Base-by-base conservation (phyloP, 2,329 filamentous ascomycete genomes). In the Apiospora aurea region DNA sequence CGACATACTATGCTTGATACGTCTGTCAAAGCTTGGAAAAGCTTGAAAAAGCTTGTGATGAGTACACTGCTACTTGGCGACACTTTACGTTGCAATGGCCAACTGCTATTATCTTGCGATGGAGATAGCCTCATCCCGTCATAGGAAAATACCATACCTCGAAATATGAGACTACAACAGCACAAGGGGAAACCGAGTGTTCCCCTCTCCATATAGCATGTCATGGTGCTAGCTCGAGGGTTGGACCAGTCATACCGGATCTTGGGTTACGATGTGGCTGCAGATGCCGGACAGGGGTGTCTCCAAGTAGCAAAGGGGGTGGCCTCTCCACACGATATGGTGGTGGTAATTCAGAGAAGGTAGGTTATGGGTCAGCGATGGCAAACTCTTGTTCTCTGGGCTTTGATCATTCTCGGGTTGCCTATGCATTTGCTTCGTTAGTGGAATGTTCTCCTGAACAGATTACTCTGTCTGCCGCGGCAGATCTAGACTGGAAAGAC, bases 401-500 rank as follows among this genome's bases (percentile, higher is more conserved):
- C 6, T n/a, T 38, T 3, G 57, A 41, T 5, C 8, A 41, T 14
- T 64, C 57, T 64, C 3, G n/a, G 57, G 41, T 64, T 41, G 57
- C 21, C 21, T 64, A 49, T n/a, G 8, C 5, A 41, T 4, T 34
- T 64, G 11, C 34, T 41, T 41, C 18, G 41, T n/a, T 64, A n/a
- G 34, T 64, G 8, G 34, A 21, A 41, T 64, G 34, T n/a, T 41
- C 34, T 44, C 41, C 66, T 47, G n/a, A 18, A 29, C 16, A 29
- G 43, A 38, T 41, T 13, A 53, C 47, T 38, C 34, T 38, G 34
- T 38, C 34, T 69, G 47, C 68, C 73, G 72, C 74, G 75, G 74
- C 67, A 71, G 75, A 70, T 73, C 69, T 67, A 73, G 66, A 75
- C 76, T 72, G 71, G 73, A 71, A 71, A 77, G 69, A 73, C 72